phyloP scores from a whole-genome alignment of 1,139 yeast species.

The Lodderomyces orthopsilosis region DNA sequence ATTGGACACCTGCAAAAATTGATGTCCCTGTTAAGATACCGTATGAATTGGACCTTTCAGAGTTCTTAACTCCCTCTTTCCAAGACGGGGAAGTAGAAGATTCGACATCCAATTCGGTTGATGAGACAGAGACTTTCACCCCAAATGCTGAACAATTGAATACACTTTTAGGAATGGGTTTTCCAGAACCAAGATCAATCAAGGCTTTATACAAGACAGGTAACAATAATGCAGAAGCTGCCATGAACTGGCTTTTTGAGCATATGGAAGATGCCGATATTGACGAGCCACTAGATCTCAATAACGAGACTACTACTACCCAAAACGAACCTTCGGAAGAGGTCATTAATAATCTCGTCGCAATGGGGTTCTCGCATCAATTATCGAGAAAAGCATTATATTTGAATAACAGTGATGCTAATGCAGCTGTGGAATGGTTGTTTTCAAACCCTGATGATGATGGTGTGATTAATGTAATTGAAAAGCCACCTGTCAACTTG shows the following conservation, averaged over 20 bases:
- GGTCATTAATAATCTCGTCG: constrained; percentile 48
- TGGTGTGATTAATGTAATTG: constrained; percentile 23
- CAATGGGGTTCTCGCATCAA: constrained; percentile 75
- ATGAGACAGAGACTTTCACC: constrained; percentile 29
- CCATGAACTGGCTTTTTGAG: constrained; percentile 87
- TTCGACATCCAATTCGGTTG: constrained; percentile 12
- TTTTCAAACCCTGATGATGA: constrained; percentile 71
- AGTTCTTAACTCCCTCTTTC: constrained; percentile 29
- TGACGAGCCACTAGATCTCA: constrained; percentile 55
- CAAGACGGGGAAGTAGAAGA: constrained; percentile 29
- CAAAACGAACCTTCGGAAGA: constrained; percentile 29
- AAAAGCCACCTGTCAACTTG: constrained; percentile 17
- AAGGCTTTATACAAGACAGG: constrained; percentile 75
- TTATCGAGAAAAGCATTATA: constrained; percentile 70
- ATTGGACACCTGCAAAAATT: constrained; percentile 88
- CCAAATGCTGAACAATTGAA: constrained; percentile 58
- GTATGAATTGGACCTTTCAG: constrained; percentile 36
- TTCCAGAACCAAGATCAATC: constrained; percentile 61
- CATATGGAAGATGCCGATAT: constrained; percentile 85
- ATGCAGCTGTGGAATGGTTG: constrained; percentile 87
- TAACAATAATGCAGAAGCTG: constrained; percentile 65
- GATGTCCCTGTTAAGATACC: constrained; percentile 70
- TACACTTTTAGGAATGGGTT: constrained; percentile 80
- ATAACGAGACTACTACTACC: constrained; percentile 13
- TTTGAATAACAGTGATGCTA: constrained; percentile 57